These are phyloP conservation scores for Hypericum androsaemum DNA, from an alignment of 345 rosid genomes.

Conservation along the genomic window DNA sequence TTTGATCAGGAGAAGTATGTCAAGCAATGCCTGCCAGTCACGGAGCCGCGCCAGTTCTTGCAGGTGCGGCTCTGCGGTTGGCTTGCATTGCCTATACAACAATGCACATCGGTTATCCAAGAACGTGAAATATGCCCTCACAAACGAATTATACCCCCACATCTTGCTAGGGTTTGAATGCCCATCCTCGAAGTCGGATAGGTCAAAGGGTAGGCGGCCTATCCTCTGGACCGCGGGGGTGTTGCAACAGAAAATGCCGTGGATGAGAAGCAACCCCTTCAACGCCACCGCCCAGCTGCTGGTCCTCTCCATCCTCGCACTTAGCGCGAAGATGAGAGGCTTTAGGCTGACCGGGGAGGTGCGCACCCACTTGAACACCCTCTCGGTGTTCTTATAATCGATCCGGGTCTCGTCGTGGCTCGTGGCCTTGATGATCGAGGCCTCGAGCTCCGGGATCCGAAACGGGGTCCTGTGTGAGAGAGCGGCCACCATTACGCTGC, in stretches of 20 bases:
- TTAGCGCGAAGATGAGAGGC: slow-evolving; percentile 40
- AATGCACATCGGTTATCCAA: slow-evolving; percentile 46
- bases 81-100: slow-evolving; percentile 17
- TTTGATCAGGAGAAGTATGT: slow-evolving; percentile 47
- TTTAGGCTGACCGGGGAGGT: slow-evolving; percentile 48
- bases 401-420: slow-evolving; percentile 52
- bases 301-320: slow-evolving; percentile 47
- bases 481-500: slow-evolving; percentile 38
- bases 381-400: slow-evolving; percentile 52
- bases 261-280: slow-evolving; percentile 68
- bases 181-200: slow-evolving; percentile 44
- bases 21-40: slow-evolving; percentile 46
- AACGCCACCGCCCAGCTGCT: slow-evolving; percentile 69
- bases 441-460: slow-evolving; percentile 49
- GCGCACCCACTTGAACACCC: slow-evolving; percentile 56
- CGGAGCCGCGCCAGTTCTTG: slow-evolving; percentile 37
- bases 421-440: slow-evolving; percentile 67
- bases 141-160: slow-evolving; percentile 46
- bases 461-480: slow-evolving; percentile 25
- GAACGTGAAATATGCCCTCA: slow-evolving; percentile 58
- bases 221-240: slow-evolving; percentile 33
- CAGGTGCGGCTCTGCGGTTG: slow-evolving; percentile 20
- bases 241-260: slow-evolving; percentile 62
- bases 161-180: slow-evolving; percentile 19
- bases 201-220: slow-evolving; percentile 60